Evolutionary conservation across 164 flowering plant species (phyloP).

Genomic region (Warburgia ugandensis): DNA sequence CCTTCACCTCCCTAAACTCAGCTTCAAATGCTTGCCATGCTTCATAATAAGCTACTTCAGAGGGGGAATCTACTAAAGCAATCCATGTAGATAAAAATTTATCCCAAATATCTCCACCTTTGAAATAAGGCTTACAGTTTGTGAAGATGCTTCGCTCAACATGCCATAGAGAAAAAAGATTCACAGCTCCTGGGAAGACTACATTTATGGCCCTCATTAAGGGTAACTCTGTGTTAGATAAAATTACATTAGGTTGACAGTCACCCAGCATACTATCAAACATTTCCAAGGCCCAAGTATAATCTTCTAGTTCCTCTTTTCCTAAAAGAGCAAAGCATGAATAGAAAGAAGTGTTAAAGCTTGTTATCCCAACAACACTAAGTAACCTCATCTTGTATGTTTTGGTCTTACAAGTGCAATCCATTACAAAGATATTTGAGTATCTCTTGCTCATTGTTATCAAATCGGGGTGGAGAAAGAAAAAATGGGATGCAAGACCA

Average conservation of each 20-base stretch:
- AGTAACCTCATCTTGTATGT: constrained; percentile 11
- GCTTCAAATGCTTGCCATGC: constrained; percentile 5
- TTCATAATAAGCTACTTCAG: constrained; percentile 3
- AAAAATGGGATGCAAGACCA: constrained; percentile 9
- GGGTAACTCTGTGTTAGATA: constrained; percentile 5
- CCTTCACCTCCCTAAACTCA: background rate
- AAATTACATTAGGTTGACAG: constrained; percentile 5
- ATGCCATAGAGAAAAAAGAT: constrained; percentile 8
- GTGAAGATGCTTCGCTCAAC: constrained; percentile 6
- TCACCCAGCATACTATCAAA: constrained; percentile 2
- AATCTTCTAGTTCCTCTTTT: constrained; percentile 9
- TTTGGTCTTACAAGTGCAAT: constrained; percentile 11
- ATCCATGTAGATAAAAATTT: constrained; percentile 5
- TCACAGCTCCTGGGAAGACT: constrained; percentile 8
- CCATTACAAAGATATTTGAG: constrained; percentile 9
- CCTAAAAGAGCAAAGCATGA: constrained; percentile 10
- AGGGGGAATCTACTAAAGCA: constrained; percentile 2
- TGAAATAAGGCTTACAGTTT: constrained; percentile 8
- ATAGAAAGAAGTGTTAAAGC: constrained; percentile 10
- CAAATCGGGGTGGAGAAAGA: constrained; percentile 13
- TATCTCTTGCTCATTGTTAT: constrained; percentile 5
- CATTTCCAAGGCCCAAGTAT: constrained; percentile 4
- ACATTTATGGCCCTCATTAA: constrained; percentile 4
- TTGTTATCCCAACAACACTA: constrained; percentile 8
- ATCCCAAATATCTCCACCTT: constrained; percentile 1